Percentiles rank a stretch among this genome's conserved stretches.
Evolutionary conservation across 768 basidiomycete species (phyloP).

Genomic region (Erythrobasidium yunnanense): DNA sequence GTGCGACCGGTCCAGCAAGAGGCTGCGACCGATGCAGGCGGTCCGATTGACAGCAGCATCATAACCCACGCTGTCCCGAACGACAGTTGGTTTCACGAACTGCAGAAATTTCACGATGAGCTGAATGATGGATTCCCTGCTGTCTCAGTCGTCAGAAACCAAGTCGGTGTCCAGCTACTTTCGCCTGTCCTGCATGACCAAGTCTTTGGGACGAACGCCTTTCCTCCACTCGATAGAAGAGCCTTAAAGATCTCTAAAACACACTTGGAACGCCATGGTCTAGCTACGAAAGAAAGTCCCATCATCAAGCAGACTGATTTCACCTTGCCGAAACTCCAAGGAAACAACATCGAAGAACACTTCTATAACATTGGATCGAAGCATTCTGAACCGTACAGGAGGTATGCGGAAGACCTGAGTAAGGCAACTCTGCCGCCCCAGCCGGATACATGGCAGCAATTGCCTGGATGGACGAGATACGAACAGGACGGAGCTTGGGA

Average conservation of each 20-base stretch:
- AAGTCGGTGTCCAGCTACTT: constrained; percentile 85
- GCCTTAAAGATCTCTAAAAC: constrained; percentile 65
- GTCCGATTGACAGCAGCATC: no score
- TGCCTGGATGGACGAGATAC: constrained; percentile 85
- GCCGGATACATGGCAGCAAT: constrained; percentile 49
- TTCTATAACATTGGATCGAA: constrained; percentile 66
- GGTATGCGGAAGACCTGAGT: constrained; percentile 55
- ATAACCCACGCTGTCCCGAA: no score
- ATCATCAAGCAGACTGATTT: constrained; percentile 68
- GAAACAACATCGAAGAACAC: constrained; percentile 70
- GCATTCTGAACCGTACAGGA: constrained; percentile 65
- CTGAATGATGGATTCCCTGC: no score
- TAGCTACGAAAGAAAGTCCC: constrained; percentile 47
- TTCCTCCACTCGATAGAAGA: constrained; percentile 52
- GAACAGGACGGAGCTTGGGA: constrained; percentile 65
- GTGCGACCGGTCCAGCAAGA: no score
- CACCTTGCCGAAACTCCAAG: constrained; percentile 72
- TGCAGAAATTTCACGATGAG: no score
- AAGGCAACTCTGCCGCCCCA: constrained; percentile 52
- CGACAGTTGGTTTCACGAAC: no score
- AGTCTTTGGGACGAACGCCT: constrained; percentile 52
- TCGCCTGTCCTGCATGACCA: constrained; percentile 69
- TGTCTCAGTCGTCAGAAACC: constrained; percentile 50
- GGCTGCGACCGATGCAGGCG: no score
- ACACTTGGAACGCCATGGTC: constrained; percentile 69